A percentile compares a stretch with the other conserved stretches of the same genome.
Evolutionary conservation across 768 basidiomycete genomes (phyloP).

Genomic region (Tricholoma terreum): DNA sequence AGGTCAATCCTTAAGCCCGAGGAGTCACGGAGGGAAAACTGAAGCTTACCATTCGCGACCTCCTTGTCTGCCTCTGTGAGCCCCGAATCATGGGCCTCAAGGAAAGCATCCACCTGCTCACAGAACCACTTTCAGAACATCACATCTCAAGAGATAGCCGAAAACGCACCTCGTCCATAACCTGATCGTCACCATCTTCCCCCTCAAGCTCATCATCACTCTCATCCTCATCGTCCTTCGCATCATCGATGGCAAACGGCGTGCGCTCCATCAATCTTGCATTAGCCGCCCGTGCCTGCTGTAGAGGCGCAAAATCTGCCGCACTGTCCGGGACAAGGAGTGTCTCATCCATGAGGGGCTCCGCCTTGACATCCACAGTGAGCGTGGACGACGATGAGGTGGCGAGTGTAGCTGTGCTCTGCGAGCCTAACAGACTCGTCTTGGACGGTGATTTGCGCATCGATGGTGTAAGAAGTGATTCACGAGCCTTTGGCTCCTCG

Average conservation of each 20-base stretch:
- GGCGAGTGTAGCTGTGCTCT: conserved; percentile 30
- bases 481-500: conserved; percentile 86
- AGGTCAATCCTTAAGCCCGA: not conserved
- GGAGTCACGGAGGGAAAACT: not conserved
- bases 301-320: conserved; percentile 51
- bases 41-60: conserved; percentile 63
- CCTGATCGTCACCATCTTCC: conserved; percentile 65
- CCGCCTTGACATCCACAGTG: conserved; percentile 43
- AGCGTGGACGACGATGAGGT: conserved; percentile 48
- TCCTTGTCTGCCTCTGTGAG: conserved; percentile 76
- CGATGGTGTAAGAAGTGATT: conserved; percentile 74
- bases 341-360: conserved; percentile 21
- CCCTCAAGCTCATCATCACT: conserved; percentile 48
- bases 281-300: conserved; percentile 71
- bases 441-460: conserved; percentile 61
- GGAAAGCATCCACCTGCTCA: conserved; percentile 81
- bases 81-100: conserved; percentile 90
- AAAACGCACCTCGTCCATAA: conserved; percentile 79
- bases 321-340: conserved; percentile 33
- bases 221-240: conserved; percentile 71
- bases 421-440: conserved; percentile 40
- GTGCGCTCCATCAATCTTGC: conserved; percentile 89
- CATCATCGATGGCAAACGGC: conserved; percentile 96
- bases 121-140: not conserved
- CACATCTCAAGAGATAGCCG: not conserved